Percentiles rank a stretch among this genome's conserved stretches.
These are phyloP conservation scores for Solanum dulcamara DNA, from an alignment of 257 asterid species.

Conservation along the genomic window DNA sequence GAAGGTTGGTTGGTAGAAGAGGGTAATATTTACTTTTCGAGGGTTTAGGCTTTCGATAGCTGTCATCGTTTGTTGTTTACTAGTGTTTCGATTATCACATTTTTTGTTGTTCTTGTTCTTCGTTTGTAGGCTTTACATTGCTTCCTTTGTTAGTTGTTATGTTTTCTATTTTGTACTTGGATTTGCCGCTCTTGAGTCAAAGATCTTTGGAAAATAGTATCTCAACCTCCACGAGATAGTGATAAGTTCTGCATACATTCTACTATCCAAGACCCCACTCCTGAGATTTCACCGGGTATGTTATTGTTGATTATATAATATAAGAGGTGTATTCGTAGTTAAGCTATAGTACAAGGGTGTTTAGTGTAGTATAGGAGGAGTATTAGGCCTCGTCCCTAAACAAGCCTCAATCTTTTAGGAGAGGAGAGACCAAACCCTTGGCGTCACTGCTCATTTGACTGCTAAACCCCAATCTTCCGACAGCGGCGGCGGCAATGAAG, in stretches of 20 bases:
- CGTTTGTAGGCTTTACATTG: too few relatives aligned
- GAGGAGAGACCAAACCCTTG: neutral
- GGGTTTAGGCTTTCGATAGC: neutral
- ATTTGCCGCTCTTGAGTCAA: neutral
- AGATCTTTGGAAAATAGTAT: rapidly evolving
- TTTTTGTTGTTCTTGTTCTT: too few relatives aligned
- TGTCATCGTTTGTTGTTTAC: too few relatives aligned
- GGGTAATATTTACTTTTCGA: neutral
- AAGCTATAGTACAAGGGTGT: neutral
- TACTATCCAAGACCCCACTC: rapidly evolving
- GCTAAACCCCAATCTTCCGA: neutral
- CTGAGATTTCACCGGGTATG: neutral
- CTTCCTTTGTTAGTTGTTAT: neutral
- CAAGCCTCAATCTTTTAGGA: neutral
- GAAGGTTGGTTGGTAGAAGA: neutral
- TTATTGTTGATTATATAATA: neutral
- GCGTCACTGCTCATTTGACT: neutral
- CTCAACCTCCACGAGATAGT: neutral
- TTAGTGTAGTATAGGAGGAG: neutral
- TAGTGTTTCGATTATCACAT: neutral
- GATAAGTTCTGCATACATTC: too few relatives aligned
- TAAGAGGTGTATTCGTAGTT: neutral
- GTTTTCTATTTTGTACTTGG: neutral
- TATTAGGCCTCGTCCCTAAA: neutral
- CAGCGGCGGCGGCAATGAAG: conserved; percentile 21